Conservation (phyloP, 2,329 filamentous ascomycete species). For the Monascus ruber region DNA sequence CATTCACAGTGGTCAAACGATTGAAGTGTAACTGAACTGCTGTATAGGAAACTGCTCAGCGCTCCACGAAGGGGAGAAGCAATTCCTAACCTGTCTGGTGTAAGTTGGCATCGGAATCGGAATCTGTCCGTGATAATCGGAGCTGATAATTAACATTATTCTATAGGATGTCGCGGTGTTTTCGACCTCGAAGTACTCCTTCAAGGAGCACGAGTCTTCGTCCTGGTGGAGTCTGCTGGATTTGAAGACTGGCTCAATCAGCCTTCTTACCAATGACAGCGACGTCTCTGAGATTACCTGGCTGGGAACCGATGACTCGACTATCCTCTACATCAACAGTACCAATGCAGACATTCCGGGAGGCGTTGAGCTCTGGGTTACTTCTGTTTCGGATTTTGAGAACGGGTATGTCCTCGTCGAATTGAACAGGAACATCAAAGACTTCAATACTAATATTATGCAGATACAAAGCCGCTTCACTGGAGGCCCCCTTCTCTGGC, state of each 20-base stretch:
- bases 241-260: slow-evolving; percentile 53
- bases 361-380: slow-evolving; percentile 29
- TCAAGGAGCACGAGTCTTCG: slow-evolving; percentile 57
- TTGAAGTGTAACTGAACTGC: not conserved
- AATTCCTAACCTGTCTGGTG: no score
- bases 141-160: no score
- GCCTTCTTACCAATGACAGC: slow-evolving; percentile 52
- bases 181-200: slow-evolving; percentile 64
- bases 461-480: slow-evolving; percentile 29
- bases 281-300: slow-evolving; percentile 62
- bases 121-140: no score
- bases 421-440: not conserved
- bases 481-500: slow-evolving; percentile 27
- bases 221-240: slow-evolving; percentile 58
- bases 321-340: slow-evolving; percentile 46
- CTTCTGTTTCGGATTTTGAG: slow-evolving; percentile 20
- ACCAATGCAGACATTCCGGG: slow-evolving; percentile 30
- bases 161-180: slow-evolving; percentile 20
- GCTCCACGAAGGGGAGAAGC: no score
- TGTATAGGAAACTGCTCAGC: slow-evolving; percentile 25
- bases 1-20: no score
- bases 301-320: slow-evolving; percentile 56
- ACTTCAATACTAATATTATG: no score
- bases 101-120: no score
- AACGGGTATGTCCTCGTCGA: slow-evolving; percentile 15